phyloP scores from a whole-genome alignment of 1,139 yeast genomes.

The Blastobotrys apis region DNA sequence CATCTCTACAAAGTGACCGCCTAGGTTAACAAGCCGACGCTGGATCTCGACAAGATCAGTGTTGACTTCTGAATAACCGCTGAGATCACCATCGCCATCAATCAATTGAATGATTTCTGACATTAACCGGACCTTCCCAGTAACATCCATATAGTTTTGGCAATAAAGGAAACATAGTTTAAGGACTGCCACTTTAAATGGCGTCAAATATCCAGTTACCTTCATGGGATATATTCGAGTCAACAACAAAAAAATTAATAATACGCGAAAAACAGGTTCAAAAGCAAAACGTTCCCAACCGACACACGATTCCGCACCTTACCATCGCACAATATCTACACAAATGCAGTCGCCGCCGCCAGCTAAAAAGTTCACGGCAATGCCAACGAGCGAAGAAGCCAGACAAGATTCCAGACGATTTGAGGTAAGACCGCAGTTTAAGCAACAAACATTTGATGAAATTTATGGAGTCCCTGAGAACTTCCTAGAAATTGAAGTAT shows the following conservation, averaged over 20 bases:
- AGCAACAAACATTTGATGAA: slow-evolving; percentile 70
- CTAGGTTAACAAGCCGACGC: slow-evolving; percentile 4
- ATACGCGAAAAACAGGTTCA: neutral
- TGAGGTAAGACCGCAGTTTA: slow-evolving; percentile 41
- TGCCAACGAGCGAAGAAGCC: slow-evolving; percentile 26
- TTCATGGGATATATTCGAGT: too few relatives aligned
- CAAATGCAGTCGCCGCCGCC: slow-evolving; percentile 23
- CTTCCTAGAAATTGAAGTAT: slow-evolving; percentile 82
- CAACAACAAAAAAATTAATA: too few relatives aligned
- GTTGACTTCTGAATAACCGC: slow-evolving; percentile 12
- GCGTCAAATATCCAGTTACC: slow-evolving; percentile 19
- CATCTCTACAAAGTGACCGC: slow-evolving; percentile 15
- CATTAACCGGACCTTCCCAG: slow-evolving; percentile 22
- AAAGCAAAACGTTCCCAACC: neutral
- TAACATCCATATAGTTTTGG: slow-evolving; percentile 20
- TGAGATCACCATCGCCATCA: slow-evolving; percentile 20
- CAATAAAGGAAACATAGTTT: slow-evolving; percentile 25
- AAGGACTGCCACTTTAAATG: slow-evolving; percentile 28
- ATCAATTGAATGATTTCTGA: slow-evolving; percentile 23
- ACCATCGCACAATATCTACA: neutral
- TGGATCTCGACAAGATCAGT: slow-evolving; percentile 9
- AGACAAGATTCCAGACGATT: slow-evolving; percentile 29
- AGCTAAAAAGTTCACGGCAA: slow-evolving; percentile 31
- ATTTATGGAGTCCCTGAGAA: slow-evolving; percentile 94
- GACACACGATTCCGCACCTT: neutral